Evolutionary conservation across 2,329 filamentous ascomycete species (phyloP), one percentile per base, ranked within the genome.

Genomic region (Trichoderma polysporum): DNA sequence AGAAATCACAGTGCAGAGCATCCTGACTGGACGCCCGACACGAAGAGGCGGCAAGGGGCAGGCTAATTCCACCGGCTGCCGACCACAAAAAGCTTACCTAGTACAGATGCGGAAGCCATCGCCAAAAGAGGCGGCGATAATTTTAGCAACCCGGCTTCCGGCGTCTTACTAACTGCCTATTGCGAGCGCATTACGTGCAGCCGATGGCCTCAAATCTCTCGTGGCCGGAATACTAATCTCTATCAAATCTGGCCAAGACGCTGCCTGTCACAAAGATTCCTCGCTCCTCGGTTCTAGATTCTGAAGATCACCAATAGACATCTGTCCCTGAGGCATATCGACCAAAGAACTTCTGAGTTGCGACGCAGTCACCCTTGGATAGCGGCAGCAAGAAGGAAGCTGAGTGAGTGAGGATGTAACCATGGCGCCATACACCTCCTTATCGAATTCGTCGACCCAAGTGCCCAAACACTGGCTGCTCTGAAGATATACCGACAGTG

Each of bases 331-430:
- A 8, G 37, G 35, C 39, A 25, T n/a, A n/a, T 45, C 37, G 59
- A 6, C 33, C 15, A 33, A 63, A 53, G 60, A 56, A 56, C 60
- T 54, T 56, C 49, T 56, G 50, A 45, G 60, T 17, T 64, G 60
- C 60, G 25, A 64, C 60, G 49, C 60, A 54, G 35, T 47, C 60
- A 10, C 25, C 29, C 37, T 41, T 17, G 27, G 33, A 39, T 19
- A 39, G 19, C 53, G 33, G 52, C 33, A 52, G 39, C 60, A 54
- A 31, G 25, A 56, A 22, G 31, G 27, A 56, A 64, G 60, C 37
- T 47, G 60, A 19, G 41, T 50, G 58, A 49, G 19, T 7, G 31
- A 63, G 45, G n/a, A 53, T 63, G 49, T 54, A 53, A 63, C 60
- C 60, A 63, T 62, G 22, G 25, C 59, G 45, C 59, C 60, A 54